Evolutionary conservation across 768 basidiomycete species (phyloP).

Genomic region (Lactarius quietus): DNA sequence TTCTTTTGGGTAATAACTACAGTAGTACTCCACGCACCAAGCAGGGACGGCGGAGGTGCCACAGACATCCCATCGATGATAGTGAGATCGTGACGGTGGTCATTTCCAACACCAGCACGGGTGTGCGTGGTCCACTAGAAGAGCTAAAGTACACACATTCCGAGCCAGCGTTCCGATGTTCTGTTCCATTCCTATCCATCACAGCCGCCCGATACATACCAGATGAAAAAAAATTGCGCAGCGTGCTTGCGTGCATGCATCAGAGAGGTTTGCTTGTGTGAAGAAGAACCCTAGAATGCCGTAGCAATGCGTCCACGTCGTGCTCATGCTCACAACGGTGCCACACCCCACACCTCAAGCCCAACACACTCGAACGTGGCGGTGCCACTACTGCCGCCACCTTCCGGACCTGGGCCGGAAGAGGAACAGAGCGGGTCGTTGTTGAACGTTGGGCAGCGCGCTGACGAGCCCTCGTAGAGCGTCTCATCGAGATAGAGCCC

Average conservation of each 20-base stretch:
- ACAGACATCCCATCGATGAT: neutral
- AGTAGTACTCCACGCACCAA: neutral
- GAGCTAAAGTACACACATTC: neutral
- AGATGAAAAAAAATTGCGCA: neutral
- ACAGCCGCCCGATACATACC: slow-evolving; percentile 6
- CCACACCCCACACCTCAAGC: slow-evolving; percentile 87
- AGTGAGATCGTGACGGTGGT: neutral
- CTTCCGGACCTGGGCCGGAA: slow-evolving; percentile 28
- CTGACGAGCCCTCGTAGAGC: slow-evolving; percentile 80
- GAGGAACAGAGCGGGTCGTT: slow-evolving; percentile 75
- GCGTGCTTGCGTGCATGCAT: slow-evolving; percentile 1
- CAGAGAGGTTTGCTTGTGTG: neutral
- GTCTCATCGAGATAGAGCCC: slow-evolving; percentile 85
- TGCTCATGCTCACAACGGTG: slow-evolving; percentile 27
- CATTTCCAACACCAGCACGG: neutral
- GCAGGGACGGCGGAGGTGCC: neutral
- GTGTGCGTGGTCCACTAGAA: slow-evolving; percentile 1
- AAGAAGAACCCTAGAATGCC: slow-evolving; percentile 9
- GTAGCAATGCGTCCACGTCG: neutral
- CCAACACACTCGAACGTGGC: slow-evolving; percentile 87
- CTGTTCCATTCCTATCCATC: slow-evolving; percentile 20
- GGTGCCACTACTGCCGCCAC: slow-evolving; percentile 38
- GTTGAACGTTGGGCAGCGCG: slow-evolving; percentile 79
- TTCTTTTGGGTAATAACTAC: neutral
- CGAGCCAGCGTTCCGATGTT: neutral